phyloP scores from a whole-genome alignment of 768 basidiomycete species.

The Tylopilus rubrobrunneus region DNA sequence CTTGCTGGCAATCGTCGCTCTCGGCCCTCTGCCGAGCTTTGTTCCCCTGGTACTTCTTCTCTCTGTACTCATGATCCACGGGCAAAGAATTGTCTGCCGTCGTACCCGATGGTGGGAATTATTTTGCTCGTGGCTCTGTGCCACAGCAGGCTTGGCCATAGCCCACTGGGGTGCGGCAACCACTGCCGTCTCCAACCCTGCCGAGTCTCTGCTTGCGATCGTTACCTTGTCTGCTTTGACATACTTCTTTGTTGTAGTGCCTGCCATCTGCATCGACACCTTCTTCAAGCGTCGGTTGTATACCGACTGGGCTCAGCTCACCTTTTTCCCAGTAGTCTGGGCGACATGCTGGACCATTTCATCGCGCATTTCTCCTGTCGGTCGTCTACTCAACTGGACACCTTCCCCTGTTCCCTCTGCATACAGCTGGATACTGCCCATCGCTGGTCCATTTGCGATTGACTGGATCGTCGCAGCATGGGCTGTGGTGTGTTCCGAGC shows the following conservation, averaged over 20 bases:
- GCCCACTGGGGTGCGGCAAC: conserved; percentile 43
- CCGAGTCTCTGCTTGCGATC: conserved; percentile 47
- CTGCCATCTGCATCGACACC: conserved; percentile 37
- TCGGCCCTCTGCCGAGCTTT: conserved; percentile 30
- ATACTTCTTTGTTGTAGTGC: conserved; percentile 40
- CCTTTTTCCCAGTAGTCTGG: conserved; percentile 71
- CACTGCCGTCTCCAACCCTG: conserved; percentile 52
- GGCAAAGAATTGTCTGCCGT: conserved; percentile 28
- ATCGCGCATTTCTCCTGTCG: conserved; percentile 60
- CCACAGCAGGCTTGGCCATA: conserved; percentile 40
- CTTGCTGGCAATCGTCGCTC: conserved; percentile 22
- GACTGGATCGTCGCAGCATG: conserved; percentile 79
- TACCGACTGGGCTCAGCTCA: conserved; percentile 41
- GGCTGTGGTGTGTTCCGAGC: conserved; percentile 62
- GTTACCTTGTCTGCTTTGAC: conserved; percentile 39
- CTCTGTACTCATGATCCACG: conserved; percentile 27
- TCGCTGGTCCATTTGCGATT: conserved; percentile 54
- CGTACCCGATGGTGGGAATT: conserved; percentile 28
- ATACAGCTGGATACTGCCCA: conserved; percentile 63
- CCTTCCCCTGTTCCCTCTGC: conserved; percentile 48
- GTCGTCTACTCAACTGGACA: conserved; percentile 66
- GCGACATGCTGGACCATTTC: conserved; percentile 53
- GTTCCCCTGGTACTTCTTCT: conserved; percentile 32
- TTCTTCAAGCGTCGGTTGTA: conserved; percentile 29
- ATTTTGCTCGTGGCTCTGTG: conserved; percentile 32